Evolutionary conservation across 305 asterid genomes (phyloP), one percentile per base, ranked within the genome.

Genomic region (Fraxinus floribunda): DNA sequence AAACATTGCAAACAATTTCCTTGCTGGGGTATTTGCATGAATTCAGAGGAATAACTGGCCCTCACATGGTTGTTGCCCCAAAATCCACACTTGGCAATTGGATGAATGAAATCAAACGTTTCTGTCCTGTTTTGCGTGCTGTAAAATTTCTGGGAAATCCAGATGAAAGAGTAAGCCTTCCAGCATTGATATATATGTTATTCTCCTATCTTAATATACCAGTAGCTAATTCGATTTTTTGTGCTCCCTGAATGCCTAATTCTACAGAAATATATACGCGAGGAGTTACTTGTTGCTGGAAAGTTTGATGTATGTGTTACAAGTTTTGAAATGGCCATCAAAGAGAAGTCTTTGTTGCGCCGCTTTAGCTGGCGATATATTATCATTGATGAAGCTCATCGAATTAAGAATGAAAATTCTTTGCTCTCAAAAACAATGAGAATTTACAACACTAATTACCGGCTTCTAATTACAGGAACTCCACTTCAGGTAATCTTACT

Each of bases 11-110:
- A 90, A 97, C 99, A 78, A 97, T 97, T 79, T 97, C 99, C 26
- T 92, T 97, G 90, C 49, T 97, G 86, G 99, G 98, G 29, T 97
- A 97, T 88, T 91, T 97, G 86, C 94, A 92, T 74, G 99, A 97
- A 85, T 97, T 93, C 84, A 91, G 96, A 89, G 98, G 98, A 84
- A 97, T 97, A 84, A 97, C 98, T 49, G 99, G 98, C 76, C 99
- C 99, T 78, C 99, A 97, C 87, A 97, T 97, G 99, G 99, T 97
- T 83, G 99, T 95, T 86, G 96, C 99, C 71, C 99, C 99, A 7
- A 97, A 97, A 88, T 97, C 99, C 79, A 97, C 99, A 30, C 98
- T 97, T 62, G 99, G 99, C 15, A 95, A 97, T 83, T 97, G 99
- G 99, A 97, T 97, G 99, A 97, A 97, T 85, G 99, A 97, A 89